A percentile compares a stretch with the other conserved stretches of the same genome.
These are phyloP conservation scores for Cupressus sempervirens DNA, from an alignment of 75 land plant species.

Conservation along the genomic window DNA sequence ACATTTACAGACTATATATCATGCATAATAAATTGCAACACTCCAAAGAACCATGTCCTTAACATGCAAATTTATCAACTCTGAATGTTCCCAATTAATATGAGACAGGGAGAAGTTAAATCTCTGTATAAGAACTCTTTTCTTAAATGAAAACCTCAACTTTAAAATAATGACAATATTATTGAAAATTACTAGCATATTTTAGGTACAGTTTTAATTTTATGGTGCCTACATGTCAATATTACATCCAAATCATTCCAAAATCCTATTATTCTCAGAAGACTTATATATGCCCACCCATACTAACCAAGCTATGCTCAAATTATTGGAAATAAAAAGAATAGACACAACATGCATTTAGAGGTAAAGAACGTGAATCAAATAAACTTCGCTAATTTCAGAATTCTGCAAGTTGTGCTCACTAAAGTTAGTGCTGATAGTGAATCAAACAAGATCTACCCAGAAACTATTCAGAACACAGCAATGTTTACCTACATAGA, in stretches of 20 bases:
- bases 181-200: neutral
- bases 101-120: neutral
- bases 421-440: neutral
- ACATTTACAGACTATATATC: neutral
- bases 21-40: neutral
- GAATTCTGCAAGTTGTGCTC: neutral
- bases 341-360: neutral
- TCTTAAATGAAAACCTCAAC: neutral
- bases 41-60: neutral
- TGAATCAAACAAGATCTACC: neutral
- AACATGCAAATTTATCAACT: neutral
- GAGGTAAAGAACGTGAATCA: neutral
- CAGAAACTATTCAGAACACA: neutral
- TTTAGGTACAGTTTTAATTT: neutral
- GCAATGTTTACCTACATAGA: neutral
- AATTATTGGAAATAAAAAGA: neutral
- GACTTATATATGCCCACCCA: neutral
- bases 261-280: neutral
- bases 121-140: neutral
- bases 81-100: neutral
- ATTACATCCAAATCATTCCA: neutral
- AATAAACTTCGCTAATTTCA: neutral
- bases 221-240: neutral
- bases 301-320: neutral
- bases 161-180: neutral